A percentile compares a stretch with the other conserved stretches of the same genome.
phyloP scores from a whole-genome alignment of 352 stramenopile genomes.

The Globisporangium apiculatum region DNA sequence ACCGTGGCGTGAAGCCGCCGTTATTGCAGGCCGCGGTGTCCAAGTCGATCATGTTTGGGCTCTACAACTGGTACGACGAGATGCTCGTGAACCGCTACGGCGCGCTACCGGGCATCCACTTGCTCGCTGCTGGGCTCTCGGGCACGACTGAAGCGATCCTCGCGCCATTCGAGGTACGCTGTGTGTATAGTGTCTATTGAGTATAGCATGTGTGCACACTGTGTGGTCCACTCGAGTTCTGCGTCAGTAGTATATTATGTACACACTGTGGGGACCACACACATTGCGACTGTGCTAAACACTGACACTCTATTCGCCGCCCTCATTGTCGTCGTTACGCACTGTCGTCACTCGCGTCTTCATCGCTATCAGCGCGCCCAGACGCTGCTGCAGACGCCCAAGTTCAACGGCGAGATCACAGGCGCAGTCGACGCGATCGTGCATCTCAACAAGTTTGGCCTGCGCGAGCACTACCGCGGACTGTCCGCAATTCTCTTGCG shows the following conservation, averaged over 20 bases:
- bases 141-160: conserved; percentile 81
- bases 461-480: conserved; percentile 80
- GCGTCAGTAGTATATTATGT: background rate
- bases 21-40: conserved; percentile 80
- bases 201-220: too few species aligned
- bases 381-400: conserved; percentile 81
- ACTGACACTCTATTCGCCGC: too few species aligned
- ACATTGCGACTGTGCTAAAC: too few species aligned
- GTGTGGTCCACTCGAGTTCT: too few species aligned
- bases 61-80: conserved; percentile 85
- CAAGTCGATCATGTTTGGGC: conserved; percentile 88
- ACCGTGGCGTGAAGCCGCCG: conserved; percentile 78
- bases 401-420: conserved; percentile 77
- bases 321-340: too few species aligned
- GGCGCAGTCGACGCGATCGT: conserved; percentile 73
- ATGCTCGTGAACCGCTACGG: conserved; percentile 40
- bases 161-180: conserved; percentile 73
- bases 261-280: too few species aligned
- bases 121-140: conserved; percentile 54
- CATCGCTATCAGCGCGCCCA: conserved; percentile 46
- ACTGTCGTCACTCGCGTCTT: background rate
- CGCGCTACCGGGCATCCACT: conserved; percentile 29
- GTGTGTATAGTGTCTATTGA: too few species aligned
- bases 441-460: conserved; percentile 70
- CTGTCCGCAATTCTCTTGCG: conserved; percentile 73